A percentile compares a stretch with the other conserved stretches of the same genome.
Conservation (phyloP, 768 basidiomycete species). For the Collybia sordida region DNA sequence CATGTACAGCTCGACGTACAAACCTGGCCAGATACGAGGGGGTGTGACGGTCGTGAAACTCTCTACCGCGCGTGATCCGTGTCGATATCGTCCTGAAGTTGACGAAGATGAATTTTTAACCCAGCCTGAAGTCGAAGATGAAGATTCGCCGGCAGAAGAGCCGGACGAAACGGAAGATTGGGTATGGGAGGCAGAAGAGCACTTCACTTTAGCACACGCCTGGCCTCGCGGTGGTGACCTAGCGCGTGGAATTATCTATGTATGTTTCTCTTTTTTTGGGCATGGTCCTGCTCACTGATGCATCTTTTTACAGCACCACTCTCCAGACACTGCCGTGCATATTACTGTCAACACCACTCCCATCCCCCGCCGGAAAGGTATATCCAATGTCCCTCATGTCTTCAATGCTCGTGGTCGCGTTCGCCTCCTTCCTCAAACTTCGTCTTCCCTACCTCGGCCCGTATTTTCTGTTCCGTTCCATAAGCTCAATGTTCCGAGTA, state of each 20-base stretch:
- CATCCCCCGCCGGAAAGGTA: slow-evolving; percentile 55
- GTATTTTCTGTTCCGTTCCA: slow-evolving; percentile 16
- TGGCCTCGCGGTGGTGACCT: slow-evolving; percentile 52
- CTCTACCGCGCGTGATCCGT: slow-evolving; percentile 54
- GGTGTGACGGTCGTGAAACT: slow-evolving; percentile 49
- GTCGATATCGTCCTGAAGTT: slow-evolving; percentile 36
- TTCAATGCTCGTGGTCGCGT: slow-evolving; percentile 53
- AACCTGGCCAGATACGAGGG: slow-evolving; percentile 52
- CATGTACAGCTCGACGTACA: slow-evolving; percentile 38
- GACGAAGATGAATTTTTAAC: slow-evolving; percentile 28
- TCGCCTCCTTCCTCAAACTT: slow-evolving; percentile 26
- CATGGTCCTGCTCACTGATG: slow-evolving; percentile 3
- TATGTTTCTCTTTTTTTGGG: slow-evolving; percentile 30
- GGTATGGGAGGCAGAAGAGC: slow-evolving; percentile 73
- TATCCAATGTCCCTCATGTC: slow-evolving; percentile 60
- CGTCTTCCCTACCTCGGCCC: slow-evolving; percentile 16
- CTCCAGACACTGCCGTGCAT: slow-evolving; percentile 51
- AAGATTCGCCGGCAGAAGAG: slow-evolving; percentile 18
- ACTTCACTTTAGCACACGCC: slow-evolving; percentile 55
- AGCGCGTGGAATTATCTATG: slow-evolving; percentile 59
- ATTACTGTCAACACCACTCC: slow-evolving; percentile 57
- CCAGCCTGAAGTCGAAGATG: slow-evolving; percentile 33
- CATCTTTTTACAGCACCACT: slow-evolving; percentile 45
- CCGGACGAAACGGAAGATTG: slow-evolving; percentile 44
- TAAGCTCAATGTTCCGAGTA: slow-evolving; percentile 10